Evolutionary conservation across 1,284 basidiomycete species (phyloP).

Genomic region (Trametes versicolor): DNA sequence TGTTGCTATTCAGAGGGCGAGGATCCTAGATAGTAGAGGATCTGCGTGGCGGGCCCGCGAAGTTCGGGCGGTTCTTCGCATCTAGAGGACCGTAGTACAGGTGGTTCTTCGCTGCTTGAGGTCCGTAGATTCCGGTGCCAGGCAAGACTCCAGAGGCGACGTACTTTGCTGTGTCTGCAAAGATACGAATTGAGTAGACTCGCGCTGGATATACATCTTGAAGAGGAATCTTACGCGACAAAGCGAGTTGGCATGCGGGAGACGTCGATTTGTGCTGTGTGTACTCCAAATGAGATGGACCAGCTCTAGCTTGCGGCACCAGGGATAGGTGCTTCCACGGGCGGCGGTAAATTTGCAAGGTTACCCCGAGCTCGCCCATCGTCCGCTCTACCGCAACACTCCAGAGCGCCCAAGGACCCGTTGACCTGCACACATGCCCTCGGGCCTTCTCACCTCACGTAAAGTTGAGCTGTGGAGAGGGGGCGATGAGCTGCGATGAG

Average conservation of each 20-base stretch:
- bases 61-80: not conserved
- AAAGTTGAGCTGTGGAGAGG: slow-evolving; percentile 23
- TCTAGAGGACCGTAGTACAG: not conserved
- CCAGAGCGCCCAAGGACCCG: not conserved
- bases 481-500: not conserved
- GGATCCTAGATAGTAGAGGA: slow-evolving; percentile 23
- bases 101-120: not conserved
- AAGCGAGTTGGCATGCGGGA: too few relatives aligned
- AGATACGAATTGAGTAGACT: too few relatives aligned
- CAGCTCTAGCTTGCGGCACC: not conserved
- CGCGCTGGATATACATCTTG: too few relatives aligned
- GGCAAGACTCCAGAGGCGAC: too few relatives aligned
- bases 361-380: slow-evolving; percentile 13
- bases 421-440: slow-evolving; percentile 30
- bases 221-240: too few relatives aligned
- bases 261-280: too few relatives aligned
- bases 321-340: not conserved
- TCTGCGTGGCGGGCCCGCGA: slow-evolving; percentile 6
- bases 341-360: not conserved
- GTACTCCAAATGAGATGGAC: not conserved
- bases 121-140: not conserved
- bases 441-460: slow-evolving; percentile 20
- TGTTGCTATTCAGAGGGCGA: slow-evolving; percentile 5
- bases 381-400: not conserved
- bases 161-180: not conserved